These are phyloP conservation scores for Penicillium sp. DNA, from an alignment of 2,329 filamentous ascomycete species.

Conservation along the genomic window DNA sequence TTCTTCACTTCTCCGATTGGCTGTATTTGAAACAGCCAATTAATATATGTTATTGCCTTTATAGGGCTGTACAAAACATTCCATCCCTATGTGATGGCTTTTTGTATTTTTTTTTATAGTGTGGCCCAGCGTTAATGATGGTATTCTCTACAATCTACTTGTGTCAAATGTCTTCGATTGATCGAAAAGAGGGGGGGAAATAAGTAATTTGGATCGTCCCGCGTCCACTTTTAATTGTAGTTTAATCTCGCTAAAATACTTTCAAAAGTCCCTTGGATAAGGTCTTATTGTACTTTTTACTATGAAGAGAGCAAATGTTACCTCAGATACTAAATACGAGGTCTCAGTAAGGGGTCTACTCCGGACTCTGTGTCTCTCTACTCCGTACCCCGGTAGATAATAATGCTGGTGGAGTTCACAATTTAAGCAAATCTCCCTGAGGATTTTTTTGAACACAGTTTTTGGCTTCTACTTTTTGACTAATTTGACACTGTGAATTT, in stretches of 20 bases:
- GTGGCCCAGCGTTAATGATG: not conserved
- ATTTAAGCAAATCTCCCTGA: not conserved
- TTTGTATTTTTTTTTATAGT: not conserved
- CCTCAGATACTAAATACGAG: too few species aligned
- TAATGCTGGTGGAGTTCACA: not conserved
- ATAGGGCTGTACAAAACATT: not conserved
- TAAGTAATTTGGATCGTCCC: not conserved
- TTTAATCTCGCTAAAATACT: not conserved
- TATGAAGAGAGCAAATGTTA: too few species aligned
- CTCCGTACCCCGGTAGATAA: not conserved
- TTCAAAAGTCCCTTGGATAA: too few species aligned
- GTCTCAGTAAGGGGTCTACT: too few species aligned
- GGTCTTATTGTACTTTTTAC: too few species aligned
- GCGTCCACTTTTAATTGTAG: not conserved
- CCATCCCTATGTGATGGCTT: not conserved
- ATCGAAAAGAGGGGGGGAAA: not conserved
- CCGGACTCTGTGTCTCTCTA: too few species aligned
- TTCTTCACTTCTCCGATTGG: not conserved
- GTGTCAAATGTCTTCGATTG: not conserved
- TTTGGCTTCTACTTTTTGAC: not conserved
- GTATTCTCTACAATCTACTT: not conserved
- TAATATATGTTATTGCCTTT: not conserved
- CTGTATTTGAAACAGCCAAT: slow-evolving; percentile 3
- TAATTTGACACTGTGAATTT: not conserved
- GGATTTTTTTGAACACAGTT: not conserved